These are phyloP conservation scores for Colletotrichum endophyticum DNA, from an alignment of 2,329 filamentous ascomycete genomes.

Conservation along the genomic window DNA sequence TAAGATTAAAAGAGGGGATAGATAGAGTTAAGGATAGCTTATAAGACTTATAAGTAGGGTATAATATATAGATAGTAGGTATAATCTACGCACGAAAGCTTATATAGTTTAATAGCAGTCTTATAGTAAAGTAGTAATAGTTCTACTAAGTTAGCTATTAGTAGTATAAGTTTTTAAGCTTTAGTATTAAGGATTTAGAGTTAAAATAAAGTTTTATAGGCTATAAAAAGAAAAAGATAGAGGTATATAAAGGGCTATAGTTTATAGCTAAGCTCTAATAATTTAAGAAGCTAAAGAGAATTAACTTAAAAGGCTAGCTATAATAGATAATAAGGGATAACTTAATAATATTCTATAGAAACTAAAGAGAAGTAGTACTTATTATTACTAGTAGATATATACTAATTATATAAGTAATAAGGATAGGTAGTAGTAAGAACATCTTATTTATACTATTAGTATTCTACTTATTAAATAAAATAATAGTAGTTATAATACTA, in stretches of 20 bases:
- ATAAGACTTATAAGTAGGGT: no score
- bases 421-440: slow-evolving; percentile 22
- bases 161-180: slow-evolving; percentile 20
- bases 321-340: slow-evolving; percentile 1
- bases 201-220: background rate
- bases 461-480: background rate
- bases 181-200: background rate
- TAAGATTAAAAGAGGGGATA: background rate
- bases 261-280: background rate
- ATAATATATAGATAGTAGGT: slow-evolving; percentile 6
- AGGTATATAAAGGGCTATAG: background rate
- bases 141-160: slow-evolving; percentile 18
- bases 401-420: slow-evolving; percentile 14
- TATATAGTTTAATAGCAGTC: background rate
- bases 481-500: slow-evolving; percentile 6
- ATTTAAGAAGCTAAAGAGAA: background rate
- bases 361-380: slow-evolving; percentile 14
- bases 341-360: background rate
- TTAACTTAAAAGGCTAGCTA: background rate
- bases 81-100: slow-evolving; percentile 14
- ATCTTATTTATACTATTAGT: slow-evolving; percentile 23
- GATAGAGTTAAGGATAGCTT: background rate
- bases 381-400: slow-evolving; percentile 1
- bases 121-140: background rate
- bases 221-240: background rate